Evolutionary conservation across 805 yeast species (phyloP).

Genomic region (Kluyveromyces starmeri): DNA sequence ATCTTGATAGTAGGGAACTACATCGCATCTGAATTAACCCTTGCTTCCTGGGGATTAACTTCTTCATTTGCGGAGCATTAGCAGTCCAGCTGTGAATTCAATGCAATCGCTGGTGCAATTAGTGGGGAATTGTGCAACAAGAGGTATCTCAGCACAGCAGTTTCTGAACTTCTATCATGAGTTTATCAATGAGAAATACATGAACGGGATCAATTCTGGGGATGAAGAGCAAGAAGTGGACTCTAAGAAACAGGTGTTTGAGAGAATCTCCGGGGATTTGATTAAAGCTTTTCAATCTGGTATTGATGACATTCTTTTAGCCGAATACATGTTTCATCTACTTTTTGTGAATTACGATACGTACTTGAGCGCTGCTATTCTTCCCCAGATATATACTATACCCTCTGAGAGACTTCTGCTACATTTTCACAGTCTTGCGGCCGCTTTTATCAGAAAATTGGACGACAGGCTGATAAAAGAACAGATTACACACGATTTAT

Average conservation of each 20-base stretch:
- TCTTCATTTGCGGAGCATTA: no score
- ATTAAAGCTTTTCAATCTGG: slow-evolving; percentile 14
- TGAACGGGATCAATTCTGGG: slow-evolving; percentile 4
- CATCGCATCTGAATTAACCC: no score
- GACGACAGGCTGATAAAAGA: slow-evolving; percentile 24
- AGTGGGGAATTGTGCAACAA: slow-evolving; percentile 22
- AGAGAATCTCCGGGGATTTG: slow-evolving; percentile 6
- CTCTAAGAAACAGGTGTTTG: slow-evolving; percentile 5
- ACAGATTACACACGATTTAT: slow-evolving; percentile 20
- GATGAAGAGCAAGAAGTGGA: slow-evolving; percentile 7
- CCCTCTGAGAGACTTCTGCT: slow-evolving; percentile 11
- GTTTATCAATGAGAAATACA: slow-evolving; percentile 24
- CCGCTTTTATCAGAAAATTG: slow-evolving; percentile 19
- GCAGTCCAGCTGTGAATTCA: no score
- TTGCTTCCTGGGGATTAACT: no score
- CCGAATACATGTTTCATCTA: slow-evolving; percentile 24
- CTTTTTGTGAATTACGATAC: slow-evolving; percentile 25
- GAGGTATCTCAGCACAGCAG: slow-evolving; percentile 21
- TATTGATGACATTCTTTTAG: slow-evolving; percentile 6
- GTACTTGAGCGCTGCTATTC: slow-evolving; percentile 16
- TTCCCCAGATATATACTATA: slow-evolving; percentile 18
- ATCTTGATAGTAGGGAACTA: no score
- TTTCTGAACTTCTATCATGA: slow-evolving; percentile 27
- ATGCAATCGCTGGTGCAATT: slow-evolving; percentile 19
- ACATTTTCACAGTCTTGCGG: slow-evolving; percentile 24